Base-by-base conservation (phyloP, 805 yeast genomes). In the Cyberlindnera mississippiensis region DNA sequence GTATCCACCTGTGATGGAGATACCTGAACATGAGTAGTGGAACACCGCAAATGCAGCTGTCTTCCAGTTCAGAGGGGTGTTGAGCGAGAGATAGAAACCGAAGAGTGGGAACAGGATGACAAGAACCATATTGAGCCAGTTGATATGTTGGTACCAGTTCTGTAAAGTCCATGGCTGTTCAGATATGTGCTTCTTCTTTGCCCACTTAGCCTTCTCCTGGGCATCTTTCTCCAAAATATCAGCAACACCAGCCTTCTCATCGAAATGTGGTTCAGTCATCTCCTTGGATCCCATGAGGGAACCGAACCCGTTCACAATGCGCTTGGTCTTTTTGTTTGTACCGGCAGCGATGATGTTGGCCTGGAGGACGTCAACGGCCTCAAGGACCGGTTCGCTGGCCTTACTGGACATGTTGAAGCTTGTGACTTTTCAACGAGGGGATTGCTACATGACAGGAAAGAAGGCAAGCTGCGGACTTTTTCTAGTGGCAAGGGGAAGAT, bases 311-410 rank as follows among this genome's bases (percentile, higher is more conserved):
- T 89, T 89, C 36, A 84, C 91, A 38, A 84, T 78, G 64, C 91
- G 75, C 39, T 78, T 79, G 42, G 71, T 70, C 55, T 77, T 73
- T 60, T 80, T 82, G 69, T 84, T 78, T 41, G 86, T 76, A 51
- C 95, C 95, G 10, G 93, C 85, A 14, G 95, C 95, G 47, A 85
- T 73, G 35, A 86, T 79, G 62, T 83, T 85, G 46, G 89, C 87
- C 41, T 76, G 68, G 34, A 80, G 75, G 50, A 85, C 71, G 60
- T 85, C 89, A 38, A 80, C 76, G 14, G 51, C 38, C 38, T 57
- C 61, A 20, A 57, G 42, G 5, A 43, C 52, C 10, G 46, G 42
- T n/a, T 38, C 42, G 16, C 16, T 24, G 20, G 27, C 24, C 24
- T 20, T 20, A 9, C 9, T 20, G 24, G 24, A 20, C 24, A 20